Base-by-base conservation (phyloP, 129 eudicot genomes). In the Flaveria sonorensis region DNA sequence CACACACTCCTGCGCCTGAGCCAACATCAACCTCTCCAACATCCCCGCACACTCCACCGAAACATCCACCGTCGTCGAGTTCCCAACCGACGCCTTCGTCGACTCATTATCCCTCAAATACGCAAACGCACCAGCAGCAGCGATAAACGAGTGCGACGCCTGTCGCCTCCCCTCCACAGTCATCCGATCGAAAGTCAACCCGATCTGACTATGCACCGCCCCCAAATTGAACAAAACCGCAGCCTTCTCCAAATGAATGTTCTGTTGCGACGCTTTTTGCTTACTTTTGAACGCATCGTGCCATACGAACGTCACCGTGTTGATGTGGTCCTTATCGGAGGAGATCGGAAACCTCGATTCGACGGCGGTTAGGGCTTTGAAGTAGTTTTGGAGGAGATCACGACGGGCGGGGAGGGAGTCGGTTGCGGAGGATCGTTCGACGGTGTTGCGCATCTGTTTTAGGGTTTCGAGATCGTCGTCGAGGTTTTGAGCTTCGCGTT, bases 1-100 rank as follows among this genome's bases (percentile, higher is more conserved):
- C 23, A 89, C 97, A 76, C 97, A 91, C 63, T 94, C 98, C 83
- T 94, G 98, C 0, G 98, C 98, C 69, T 94, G 98, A n/a, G 98
- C 98, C 45, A 94, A 74, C 98, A 91, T 94, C 80, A 94, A 86
- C 81, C 98, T 84, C 82, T 94, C 98, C 85, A 94, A 72, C 98
- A 94, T 94, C 81, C 98, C 98, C 11, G 79, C 93, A 83, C 98
- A 93, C 92, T 94, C 98, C 47, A 94, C 97, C 1, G 93, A 86
- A 16, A 94, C 77, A 75, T 94, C 98, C 62, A 87, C 78, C 0
- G 98, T 91, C 15, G 85, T 90, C 16, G 89, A 85, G 45, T 76
- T 85, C 53, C 98, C 98, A 45, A 82, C 70, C 5, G 92, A 86
- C 36, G 97, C 98, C 83, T 94, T 94, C 76, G 78, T 78, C 0